Evolutionary conservation across 305 asterid genomes (phyloP), one percentile per base, ranked within the genome.

Genomic region (Fraxinus nigra): DNA sequence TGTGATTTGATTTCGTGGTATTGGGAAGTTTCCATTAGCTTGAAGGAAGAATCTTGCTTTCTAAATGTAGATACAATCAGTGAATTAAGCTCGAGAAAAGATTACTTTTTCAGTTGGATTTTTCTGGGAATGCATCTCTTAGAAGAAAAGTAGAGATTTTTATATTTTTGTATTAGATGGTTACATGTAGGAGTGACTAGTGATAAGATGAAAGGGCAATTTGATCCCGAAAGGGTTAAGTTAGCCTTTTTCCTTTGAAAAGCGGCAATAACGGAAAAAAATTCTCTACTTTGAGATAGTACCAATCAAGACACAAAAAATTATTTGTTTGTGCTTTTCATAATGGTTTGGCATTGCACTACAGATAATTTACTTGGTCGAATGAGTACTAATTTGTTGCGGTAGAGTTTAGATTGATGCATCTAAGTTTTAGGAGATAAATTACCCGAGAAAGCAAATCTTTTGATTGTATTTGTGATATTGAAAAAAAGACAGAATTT

Each of bases 81-180:
- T 69, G 22, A 63, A 30, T 69, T 69, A 30, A 74, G 46, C 30
- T 70, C 48, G 30, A 11, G 24, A 67, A 33, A 54, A 28, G 26
- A 33, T 70, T 81, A 40, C 72, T 9, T 43, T 33, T 74, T 73
- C 70, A 72, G 56, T 80, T 78, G 78, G 75, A 40, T 76, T 78
- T 69, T 78, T 83, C 77, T 56, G 84, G 78, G 87, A 83, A 43
- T 77, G 78, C 56, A 72, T 81, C 63, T 51, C 48, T 46, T 61
- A 81, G 82, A 78, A 81, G 80, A 56, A 72, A 67, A 84, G 80
- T 30, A 61, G 16, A 82, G 72, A 28, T 72, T 79, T 85, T 76
- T 40, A 78, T 78, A 51, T 61, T 46, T 73, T 69, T 11, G 75
- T 69, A 30, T 51, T 70, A 34, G 75, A 30, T 69, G 35, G 73